Percentiles rank a stretch among this genome's conserved stretches.
phyloP scores from a whole-genome alignment of 75 land plant genomes.

The Sequoia sempervirens region DNA sequence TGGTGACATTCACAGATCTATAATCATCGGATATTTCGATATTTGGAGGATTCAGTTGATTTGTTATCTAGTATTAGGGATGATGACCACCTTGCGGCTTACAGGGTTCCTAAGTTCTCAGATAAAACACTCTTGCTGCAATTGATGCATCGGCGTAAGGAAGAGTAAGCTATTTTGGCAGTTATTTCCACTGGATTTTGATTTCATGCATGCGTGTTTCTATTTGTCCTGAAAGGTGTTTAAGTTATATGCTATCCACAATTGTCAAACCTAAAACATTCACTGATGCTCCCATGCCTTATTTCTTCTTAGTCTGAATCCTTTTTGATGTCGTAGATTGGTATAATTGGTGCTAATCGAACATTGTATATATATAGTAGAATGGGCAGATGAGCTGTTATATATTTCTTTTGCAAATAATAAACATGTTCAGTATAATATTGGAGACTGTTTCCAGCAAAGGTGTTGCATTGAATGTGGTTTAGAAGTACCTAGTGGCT shows the following conservation, averaged over 20 bases:
- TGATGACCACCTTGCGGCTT: constrained; percentile 75
- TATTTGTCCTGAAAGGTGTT: not conserved
- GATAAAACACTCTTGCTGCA: constrained; percentile 45
- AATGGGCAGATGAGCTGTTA: not conserved
- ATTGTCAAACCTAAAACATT: not conserved
- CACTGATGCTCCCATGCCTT: not conserved
- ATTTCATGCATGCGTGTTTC: not conserved
- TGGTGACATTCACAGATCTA: constrained; percentile 36
- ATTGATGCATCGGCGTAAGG: constrained; percentile 64
- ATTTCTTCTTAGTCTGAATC: not conserved
- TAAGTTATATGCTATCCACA: not conserved
- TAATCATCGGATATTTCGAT: constrained; percentile 54
- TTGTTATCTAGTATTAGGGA: constrained; percentile 60
- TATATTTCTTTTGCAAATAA: not conserved
- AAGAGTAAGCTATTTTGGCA: constrained; percentile 40
- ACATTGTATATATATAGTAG: not conserved
- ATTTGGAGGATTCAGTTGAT: constrained; percentile 58
- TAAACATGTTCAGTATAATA: not conserved
- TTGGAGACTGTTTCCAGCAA: not conserved
- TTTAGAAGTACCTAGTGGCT: not conserved
- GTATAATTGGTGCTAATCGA: not conserved
- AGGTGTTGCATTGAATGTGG: not conserved
- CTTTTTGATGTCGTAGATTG: not conserved
- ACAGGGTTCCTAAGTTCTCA: constrained; percentile 46
- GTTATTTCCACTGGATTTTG: not conserved